Evolutionary conservation across 2,329 filamentous ascomycete genomes (phyloP), one percentile per base, ranked within the genome.

Genomic region (Pseudocercospora musae): DNA sequence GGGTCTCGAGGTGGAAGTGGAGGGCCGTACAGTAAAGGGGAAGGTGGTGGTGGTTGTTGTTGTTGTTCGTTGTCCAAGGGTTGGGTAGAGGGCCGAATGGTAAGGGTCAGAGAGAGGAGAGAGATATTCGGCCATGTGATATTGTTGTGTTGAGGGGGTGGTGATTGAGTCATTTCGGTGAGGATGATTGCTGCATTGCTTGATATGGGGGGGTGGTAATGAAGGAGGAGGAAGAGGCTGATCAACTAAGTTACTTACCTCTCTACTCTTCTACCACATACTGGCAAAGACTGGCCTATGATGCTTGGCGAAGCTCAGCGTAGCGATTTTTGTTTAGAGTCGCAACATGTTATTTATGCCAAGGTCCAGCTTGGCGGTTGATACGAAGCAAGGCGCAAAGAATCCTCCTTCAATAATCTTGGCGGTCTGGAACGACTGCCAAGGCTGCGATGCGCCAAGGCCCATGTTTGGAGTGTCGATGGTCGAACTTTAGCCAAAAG

Each of bases 131-230:
- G 46, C 46, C 46, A 50, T 20, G 52, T 40, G 52, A 55, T 27
- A 31, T 40, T 55, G 52, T 40, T 55, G 52, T 37, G 23, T 40
- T 33, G 11, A 3, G 7, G 3, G 20, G 27, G n/a, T n/a, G n/a
- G 52, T 31, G 8, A 55, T 55, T n/a, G 52, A 55, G 37, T 42
- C 52, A 55, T 55, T 27, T 10, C 52, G 52, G 11, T 55, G 27
- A 7, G 8, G 4, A 29, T 29, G n/a, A 13, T 25, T 49, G 44
- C 10, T 23, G 44, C 20, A 20, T n/a, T 20, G 40, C 3, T 15
- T 20, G n/a, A 21, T 8, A n/a, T n/a, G n/a, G n/a, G n/a, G n/a
- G n/a, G n/a, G n/a, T 49, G 44, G 23, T 8, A 20, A 13, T 4
- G 10, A 11, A 50, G 27, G 27, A 49, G 4, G 21, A 27, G n/a